Evolutionary conservation across 495 filamentous ascomycete species (phyloP), one percentile per base, ranked within the genome.

Genomic region (Platismatia glauca): DNA sequence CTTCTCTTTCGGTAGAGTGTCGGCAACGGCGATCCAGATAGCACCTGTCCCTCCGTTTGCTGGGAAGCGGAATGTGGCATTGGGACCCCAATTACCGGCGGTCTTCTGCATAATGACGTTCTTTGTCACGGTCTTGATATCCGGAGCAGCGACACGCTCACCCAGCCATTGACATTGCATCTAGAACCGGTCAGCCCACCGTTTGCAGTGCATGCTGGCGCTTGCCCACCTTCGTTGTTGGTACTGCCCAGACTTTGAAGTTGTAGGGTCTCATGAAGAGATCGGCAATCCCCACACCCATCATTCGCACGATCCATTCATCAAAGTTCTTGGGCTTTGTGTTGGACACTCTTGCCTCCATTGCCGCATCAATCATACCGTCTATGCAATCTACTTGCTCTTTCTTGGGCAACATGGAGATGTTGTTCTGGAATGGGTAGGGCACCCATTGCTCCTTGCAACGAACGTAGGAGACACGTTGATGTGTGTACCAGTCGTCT

Each of bases 141-240:
- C 90, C 65, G 94, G 94, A 52, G 93, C 92, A 41, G 94, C 94
- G 58, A 99, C 94, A 81, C 94, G 93, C 84, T 99, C 94, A 68
- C 94, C 94, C 58, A 97, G 90, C 94, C 94, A 99, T 74, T 86
- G 79, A 74, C 94, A 97, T 91, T 99, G 94, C 94, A 99, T 99
- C 94, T 98, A 48, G 24, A 60, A 24, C 6, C 1, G 4, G 64
- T 55, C 27, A 61, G 37, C 61, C 38, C 66, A 39, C 52, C 43
- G 57, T 31, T 59, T n/a, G 24, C 41, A 34, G 35, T 18, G 13
- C 34, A 38, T 33, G 44, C 24, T 4, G 18, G 57, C n/a, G 43
- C 7, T 15, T 37, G 60, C 78, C 65, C 82, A 97, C 94, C 88
- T 95, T 95, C 63, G 89, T 95, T 33, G 95, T 97, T 44, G 95